These are phyloP conservation scores for Nitzschia palea DNA, from an alignment of 108 stramenopile genomes.

Conservation along the genomic window DNA sequence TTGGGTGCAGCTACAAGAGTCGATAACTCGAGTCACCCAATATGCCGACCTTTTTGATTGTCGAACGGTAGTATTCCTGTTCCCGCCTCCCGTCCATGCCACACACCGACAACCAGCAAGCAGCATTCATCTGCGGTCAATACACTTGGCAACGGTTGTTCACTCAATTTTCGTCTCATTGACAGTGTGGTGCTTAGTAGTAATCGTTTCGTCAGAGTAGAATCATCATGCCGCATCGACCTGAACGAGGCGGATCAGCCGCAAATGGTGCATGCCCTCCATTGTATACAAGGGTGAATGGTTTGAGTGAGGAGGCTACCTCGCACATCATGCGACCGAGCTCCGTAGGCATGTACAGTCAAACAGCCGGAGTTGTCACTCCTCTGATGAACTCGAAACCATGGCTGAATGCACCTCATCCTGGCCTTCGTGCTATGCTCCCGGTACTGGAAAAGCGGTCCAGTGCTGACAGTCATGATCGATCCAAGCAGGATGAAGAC, in stretches of 20 bases:
- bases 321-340: constrained; percentile 38
- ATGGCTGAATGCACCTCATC: neutral
- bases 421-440: neutral
- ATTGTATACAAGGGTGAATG: constrained; percentile 14
- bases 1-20: neutral
- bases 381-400: constrained; percentile 6
- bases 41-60: neutral
- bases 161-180: neutral
- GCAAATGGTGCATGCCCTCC: neutral
- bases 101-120: neutral
- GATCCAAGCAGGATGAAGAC: constrained; percentile 19
- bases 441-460: constrained; percentile 16
- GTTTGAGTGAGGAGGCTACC: constrained; percentile 14
- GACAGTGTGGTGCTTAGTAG: neutral
- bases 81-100: too few species aligned
- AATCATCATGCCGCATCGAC: constrained; percentile 26
- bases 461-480: constrained; percentile 28
- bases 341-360: neutral
- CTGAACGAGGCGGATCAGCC: constrained; percentile 18
- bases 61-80: neutral
- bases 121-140: neutral
- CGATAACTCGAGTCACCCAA: neutral
- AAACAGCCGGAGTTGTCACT: constrained; percentile 19
- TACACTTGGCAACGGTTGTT: neutral
- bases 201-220: neutral